A percentile compares a stretch with the other conserved stretches of the same genome.
These are phyloP conservation scores for Neopestalotiopsis rosae DNA, from an alignment of 2,329 filamentous ascomycete genomes.

Conservation along the genomic window DNA sequence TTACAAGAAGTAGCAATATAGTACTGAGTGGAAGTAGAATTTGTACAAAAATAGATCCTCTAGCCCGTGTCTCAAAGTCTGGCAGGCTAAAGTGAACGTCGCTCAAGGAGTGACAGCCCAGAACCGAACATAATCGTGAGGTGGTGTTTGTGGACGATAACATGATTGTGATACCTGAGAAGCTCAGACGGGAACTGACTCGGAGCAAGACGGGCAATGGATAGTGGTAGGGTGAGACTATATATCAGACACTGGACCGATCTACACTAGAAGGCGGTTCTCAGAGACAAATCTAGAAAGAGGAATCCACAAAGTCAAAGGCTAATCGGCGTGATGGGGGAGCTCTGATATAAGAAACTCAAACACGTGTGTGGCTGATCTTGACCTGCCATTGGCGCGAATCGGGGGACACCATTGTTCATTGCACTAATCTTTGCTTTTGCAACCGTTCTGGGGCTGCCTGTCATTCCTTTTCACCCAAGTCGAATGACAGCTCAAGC, in stretches of 20 bases:
- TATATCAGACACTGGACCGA: background rate
- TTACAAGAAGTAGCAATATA: background rate
- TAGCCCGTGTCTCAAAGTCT: background rate
- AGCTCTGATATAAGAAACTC: conserved; percentile 4
- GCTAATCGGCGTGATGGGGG: background rate
- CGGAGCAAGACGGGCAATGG: background rate
- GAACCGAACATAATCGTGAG: background rate
- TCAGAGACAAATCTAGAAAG: background rate
- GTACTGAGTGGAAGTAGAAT: background rate
- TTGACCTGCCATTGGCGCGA: background rate
- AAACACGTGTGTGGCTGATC: background rate
- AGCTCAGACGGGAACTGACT: background rate
- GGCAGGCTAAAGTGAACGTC: background rate
- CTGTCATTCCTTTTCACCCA: background rate
- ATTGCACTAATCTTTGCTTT: background rate
- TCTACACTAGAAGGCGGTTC: background rate
- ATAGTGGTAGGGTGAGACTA: background rate
- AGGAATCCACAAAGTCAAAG: background rate
- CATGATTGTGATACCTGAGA: background rate
- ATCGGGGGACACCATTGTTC: background rate
- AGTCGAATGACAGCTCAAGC: background rate
- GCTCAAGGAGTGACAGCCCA: background rate
- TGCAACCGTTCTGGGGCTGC: background rate
- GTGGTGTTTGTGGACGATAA: background rate
- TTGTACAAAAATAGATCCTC: background rate